phyloP scores from a whole-genome alignment of 352 stramenopile species.

The Globisporangium yorkense region DNA sequence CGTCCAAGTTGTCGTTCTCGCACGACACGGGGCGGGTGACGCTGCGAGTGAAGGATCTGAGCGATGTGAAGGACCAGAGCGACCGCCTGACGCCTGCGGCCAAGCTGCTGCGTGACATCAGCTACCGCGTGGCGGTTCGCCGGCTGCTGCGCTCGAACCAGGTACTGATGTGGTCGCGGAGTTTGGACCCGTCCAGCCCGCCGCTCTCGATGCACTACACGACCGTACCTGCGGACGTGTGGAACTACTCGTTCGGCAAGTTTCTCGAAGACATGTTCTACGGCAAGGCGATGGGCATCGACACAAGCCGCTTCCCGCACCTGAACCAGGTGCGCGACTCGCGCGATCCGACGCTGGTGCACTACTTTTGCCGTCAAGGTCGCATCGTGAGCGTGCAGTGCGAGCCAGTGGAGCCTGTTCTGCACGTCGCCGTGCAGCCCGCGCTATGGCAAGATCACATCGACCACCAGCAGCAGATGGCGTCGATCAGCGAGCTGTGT shows the following conservation, averaged over 20 bases:
- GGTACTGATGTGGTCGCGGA: slow-evolving; percentile 65
- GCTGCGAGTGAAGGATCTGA: slow-evolving; percentile 65
- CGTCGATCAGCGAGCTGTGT: slow-evolving; percentile 67
- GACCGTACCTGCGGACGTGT: slow-evolving; percentile 54
- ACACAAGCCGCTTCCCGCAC: slow-evolving; percentile 63
- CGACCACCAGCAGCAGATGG: slow-evolving; percentile 54
- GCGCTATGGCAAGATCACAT: slow-evolving; percentile 80
- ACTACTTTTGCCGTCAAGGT: slow-evolving; percentile 71
- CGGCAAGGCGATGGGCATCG: slow-evolving; percentile 67
- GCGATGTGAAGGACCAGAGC: slow-evolving; percentile 57
- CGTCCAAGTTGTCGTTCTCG: slow-evolving; percentile 78
- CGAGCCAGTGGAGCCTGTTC: slow-evolving; percentile 73
- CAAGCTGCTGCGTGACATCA: slow-evolving; percentile 59
- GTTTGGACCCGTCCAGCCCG: slow-evolving; percentile 18
- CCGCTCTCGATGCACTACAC: slow-evolving; percentile 52
- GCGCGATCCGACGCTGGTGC: slow-evolving; percentile 59
- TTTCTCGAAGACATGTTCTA: slow-evolving; percentile 86
- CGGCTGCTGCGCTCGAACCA: slow-evolving; percentile 54
- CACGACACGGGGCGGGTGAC: slow-evolving; percentile 75
- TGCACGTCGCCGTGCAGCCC: slow-evolving; percentile 78
- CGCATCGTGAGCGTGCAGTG: slow-evolving; percentile 74
- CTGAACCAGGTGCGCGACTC: slow-evolving; percentile 45
- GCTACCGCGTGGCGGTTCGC: slow-evolving; percentile 45
- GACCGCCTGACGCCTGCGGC: slow-evolving; percentile 41
- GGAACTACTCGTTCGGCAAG: slow-evolving; percentile 87